These are phyloP conservation scores for Aspergillus cejpii DNA, from an alignment of 2,329 filamentous ascomycete genomes.

Conservation along the genomic window DNA sequence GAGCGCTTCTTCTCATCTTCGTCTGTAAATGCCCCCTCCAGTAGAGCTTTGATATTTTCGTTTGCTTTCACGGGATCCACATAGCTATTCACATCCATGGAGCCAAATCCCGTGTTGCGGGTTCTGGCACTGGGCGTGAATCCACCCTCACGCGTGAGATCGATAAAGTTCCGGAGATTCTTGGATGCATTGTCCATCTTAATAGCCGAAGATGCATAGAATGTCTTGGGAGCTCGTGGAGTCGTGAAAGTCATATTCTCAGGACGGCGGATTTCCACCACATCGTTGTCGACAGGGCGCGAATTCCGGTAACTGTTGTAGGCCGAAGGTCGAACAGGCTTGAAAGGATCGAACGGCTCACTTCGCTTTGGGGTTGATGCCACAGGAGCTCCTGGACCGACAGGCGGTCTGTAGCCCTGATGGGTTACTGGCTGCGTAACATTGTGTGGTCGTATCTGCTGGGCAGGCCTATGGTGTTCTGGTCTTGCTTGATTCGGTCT, in stretches of 20 bases:
- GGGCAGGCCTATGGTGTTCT: conserved; percentile 44
- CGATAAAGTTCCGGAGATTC: conserved; percentile 44
- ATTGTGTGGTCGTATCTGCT: conserved; percentile 19
- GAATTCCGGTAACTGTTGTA: conserved; percentile 28
- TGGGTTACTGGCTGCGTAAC: conserved; percentile 10
- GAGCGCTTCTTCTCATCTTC: conserved; percentile 41
- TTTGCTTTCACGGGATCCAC: conserved; percentile 46
- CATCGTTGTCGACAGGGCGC: conserved; percentile 23
- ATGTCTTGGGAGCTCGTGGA: conserved; percentile 46
- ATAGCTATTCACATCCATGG: conserved; percentile 49
- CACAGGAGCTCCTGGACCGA: conserved; percentile 13
- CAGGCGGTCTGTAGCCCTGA: conserved; percentile 16
- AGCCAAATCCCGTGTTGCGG: conserved; percentile 47
- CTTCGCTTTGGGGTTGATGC: conserved; percentile 21
- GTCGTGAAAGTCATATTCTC: conserved; percentile 45
- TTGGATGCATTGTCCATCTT: conserved; percentile 39
- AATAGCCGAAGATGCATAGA: conserved; percentile 45
- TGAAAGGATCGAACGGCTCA: conserved; percentile 38
- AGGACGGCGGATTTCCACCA: conserved; percentile 45
- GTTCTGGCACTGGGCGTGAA: conserved; percentile 45
- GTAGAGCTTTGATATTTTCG: conserved; percentile 47
- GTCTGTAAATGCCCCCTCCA: conserved; percentile 48
- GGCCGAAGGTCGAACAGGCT: conserved; percentile 33
- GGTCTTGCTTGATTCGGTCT: conserved; percentile 44
- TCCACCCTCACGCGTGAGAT: conserved; percentile 44